Base-by-base conservation (phyloP, 371 early-diverging fungal genomes). In the Actinomortierella ambigua region DNA sequence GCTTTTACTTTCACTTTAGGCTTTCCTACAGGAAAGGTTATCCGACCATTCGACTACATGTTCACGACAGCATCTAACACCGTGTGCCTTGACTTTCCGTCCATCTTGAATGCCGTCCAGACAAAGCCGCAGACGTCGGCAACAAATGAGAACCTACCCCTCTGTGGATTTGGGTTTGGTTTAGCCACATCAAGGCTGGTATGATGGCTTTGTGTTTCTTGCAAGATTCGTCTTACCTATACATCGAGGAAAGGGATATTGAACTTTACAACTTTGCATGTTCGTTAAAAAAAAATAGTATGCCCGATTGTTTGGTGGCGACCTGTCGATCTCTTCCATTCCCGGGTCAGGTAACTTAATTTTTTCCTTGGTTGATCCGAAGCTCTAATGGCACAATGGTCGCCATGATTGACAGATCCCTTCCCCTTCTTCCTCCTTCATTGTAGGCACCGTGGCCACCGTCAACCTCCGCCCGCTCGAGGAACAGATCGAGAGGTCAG, bases 81-180 rank as follows among this genome's bases (percentile, higher is more conserved):
- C 7, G 63, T 73, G 0, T 63, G 63, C 24, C 55, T 73, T 17
- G 73, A 73, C 46, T 67, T 73, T 50, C 67, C 67, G 5, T 73
- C 67, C 3, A 62, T 73, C n/a, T 51, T 73, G 47, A 63, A 55
- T 2, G 73, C 73, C 0, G 26, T 73, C n/a, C 67, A 73, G 28
- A 63, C 48, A 53, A 73, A 73, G 26, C 67, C 63, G 17, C 51
- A 61, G 28, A 53, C 52, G 5, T 59, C 73, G 0, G 59, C 67
- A 8, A 49, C 66, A 13, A 63, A 63, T 14, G 73, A 73, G 52
- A 73, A 73, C 47, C 61, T 73, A 13, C 73, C 73, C 1, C 60
- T 73, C 14, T 73, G 73, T 15, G 73, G 73, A 17, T 73, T 73
- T 41, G 73, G 73, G n/a, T 73, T 73, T 59, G 73, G 73, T 18